Conservation (phyloP, 1,284 basidiomycete genomes). For the Coniophora puteana region DNA sequence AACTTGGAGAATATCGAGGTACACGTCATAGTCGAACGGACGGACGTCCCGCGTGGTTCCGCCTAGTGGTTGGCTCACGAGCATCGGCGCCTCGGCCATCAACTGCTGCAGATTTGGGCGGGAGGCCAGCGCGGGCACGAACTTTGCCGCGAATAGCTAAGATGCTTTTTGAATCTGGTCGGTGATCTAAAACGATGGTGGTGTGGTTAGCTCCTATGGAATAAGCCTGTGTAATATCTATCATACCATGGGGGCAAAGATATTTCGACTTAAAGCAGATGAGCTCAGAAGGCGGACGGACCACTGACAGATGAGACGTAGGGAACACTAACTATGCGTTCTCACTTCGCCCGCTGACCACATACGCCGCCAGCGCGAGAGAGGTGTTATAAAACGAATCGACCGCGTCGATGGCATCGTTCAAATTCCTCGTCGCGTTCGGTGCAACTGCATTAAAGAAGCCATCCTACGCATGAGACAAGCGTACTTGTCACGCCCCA, state of each 20-base stretch:
- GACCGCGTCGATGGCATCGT: constrained; percentile 24
- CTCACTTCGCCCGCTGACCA: constrained; percentile 33
- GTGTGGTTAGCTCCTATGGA: constrained; percentile 27
- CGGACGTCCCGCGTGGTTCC: constrained; percentile 54
- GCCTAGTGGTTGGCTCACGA: constrained; percentile 49
- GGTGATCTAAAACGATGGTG: constrained; percentile 20
- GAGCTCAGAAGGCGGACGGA: too few relatives aligned
- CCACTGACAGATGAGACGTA: constrained; percentile 3
- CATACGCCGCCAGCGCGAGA: constrained; percentile 32
- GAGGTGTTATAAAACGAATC: constrained; percentile 33
- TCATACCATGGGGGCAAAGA: constrained; percentile 21
- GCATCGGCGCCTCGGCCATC: constrained; percentile 52
- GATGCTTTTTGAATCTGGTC: constrained; percentile 17
- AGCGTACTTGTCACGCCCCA: not conserved
- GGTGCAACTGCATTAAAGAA: constrained; percentile 33
- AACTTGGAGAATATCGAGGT: constrained; percentile 16
- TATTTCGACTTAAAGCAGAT: constrained; percentile 14
- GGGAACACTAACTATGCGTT: constrained; percentile 42
- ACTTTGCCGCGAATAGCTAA: constrained; percentile 32
- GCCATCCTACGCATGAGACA: constrained; percentile 1
- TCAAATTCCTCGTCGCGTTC: constrained; percentile 30
- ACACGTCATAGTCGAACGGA: constrained; percentile 66
- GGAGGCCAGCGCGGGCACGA: constrained; percentile 33
- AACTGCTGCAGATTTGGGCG: constrained; percentile 28
- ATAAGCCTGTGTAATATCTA: not conserved